phyloP scores from a whole-genome alignment of 2,329 filamentous ascomycete genomes.

The Tolypocladium amazonense region DNA sequence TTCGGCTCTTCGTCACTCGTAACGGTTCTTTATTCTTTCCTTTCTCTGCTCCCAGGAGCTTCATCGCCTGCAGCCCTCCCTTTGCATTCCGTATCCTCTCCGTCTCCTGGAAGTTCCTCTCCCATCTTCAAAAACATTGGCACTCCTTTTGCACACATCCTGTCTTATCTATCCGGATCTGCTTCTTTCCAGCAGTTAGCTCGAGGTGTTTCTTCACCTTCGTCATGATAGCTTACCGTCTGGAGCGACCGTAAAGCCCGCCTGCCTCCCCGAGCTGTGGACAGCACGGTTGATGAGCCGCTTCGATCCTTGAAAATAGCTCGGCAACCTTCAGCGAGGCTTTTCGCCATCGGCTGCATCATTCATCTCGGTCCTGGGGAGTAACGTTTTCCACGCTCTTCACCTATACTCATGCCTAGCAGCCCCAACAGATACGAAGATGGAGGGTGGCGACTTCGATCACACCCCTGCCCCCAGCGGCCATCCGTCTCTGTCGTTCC shows the following conservation, averaged over 20 bases:
- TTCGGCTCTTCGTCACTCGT: not conserved
- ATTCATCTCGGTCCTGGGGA: not conserved
- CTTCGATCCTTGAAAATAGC: not conserved
- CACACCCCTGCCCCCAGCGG: slow-evolving; percentile 20
- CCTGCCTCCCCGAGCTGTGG: not conserved
- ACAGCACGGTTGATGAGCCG: not conserved
- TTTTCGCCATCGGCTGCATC: not conserved
- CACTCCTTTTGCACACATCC: not conserved
- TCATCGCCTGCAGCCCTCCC: not conserved
- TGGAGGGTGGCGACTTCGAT: slow-evolving; percentile 18
- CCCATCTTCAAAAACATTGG: not conserved
- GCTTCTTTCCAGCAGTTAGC: not conserved
- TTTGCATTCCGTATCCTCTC: not conserved
- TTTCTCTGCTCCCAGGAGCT: not conserved
- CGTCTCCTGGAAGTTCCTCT: not conserved
- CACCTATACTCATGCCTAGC: slow-evolving; percentile 9
- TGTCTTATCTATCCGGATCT: not conserved
- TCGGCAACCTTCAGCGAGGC: not conserved
- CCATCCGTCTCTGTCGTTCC: slow-evolving; percentile 14
- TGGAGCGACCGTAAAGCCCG: not conserved
- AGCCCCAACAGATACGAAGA: slow-evolving; percentile 7
- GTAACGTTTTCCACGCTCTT: slow-evolving; percentile 11
- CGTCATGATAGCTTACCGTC: not conserved
- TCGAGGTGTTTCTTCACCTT: not conserved
- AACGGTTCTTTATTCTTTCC: no score